Evolutionary conservation across 257 asterid species (phyloP).

Genomic region (Agastache rugosa): DNA sequence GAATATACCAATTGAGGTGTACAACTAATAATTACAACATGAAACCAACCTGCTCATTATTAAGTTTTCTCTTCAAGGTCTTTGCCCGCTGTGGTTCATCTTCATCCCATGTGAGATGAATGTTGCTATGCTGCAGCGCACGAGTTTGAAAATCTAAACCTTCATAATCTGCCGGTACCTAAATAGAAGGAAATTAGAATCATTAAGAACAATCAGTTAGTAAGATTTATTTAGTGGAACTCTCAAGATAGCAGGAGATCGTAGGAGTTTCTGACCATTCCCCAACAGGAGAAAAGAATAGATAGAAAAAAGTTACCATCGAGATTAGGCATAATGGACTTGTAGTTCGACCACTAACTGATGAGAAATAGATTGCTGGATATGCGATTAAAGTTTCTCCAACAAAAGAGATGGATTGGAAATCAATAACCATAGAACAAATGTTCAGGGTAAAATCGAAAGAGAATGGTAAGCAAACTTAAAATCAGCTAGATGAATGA

Average conservation of each 20-base stretch:
- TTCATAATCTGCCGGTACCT: conserved; percentile 86
- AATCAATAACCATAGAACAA: background rate
- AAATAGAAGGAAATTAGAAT: conserved; percentile 23
- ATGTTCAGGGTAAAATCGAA: background rate
- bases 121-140: conserved; percentile 88
- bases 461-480: background rate
- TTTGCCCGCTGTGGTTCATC: conserved; percentile 86
- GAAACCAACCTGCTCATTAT: conserved; percentile 72
- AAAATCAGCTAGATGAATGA: background rate
- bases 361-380: too few species aligned
- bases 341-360: background rate
- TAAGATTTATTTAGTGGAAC: conserved; percentile 10
- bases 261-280: background rate
- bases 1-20: background rate
- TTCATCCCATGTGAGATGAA: conserved; percentile 92
- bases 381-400: too few species aligned
- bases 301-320: background rate
- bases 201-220: conserved; percentile 11
- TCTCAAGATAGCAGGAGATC: background rate
- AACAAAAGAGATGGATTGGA: too few species aligned
- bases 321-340: background rate
- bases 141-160: conserved; percentile 84
- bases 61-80: conserved; percentile 69
- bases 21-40: conserved; percentile 18
- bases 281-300: background rate